Evolutionary conservation across 805 yeast species (phyloP), one percentile per base, ranked within the genome.

Genomic region (Spathaspora arborariae): DNA sequence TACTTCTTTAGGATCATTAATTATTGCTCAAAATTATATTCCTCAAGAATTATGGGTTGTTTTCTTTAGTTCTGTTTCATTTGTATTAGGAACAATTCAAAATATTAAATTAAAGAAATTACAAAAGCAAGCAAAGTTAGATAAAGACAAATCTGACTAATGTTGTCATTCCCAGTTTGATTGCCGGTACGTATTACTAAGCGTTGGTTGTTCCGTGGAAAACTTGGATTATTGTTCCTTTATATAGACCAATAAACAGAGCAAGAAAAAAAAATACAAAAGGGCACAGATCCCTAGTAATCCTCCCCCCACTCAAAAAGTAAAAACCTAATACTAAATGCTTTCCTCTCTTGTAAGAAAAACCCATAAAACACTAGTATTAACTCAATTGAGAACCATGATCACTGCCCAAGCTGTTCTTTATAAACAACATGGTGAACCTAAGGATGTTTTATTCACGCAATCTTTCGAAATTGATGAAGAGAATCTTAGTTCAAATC

Each of bases 381-480:
- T 30, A 20, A 37, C 38, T 16, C 56, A 52, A 45, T 27, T 42
- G 16, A 51, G 65, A 49, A 58, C 62, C 35, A 71, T 72, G 76
- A 63, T 72, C 44, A 71, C 82, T 16, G 77, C 89, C 0, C 79
- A 78, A 54, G 86, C 94, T 7, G 80, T 86, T 34, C 76, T 85
- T 19, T 88, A 84, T 60, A 66, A 82, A 5, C 64, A 72, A 13
- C 84, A 87, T 58, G 96, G 96, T 16, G 82, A 78, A 36, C 88
- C 88, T 1, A 53, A 63, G 19, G 81, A 80, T 30, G 81, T 75
- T 2, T 67, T 83, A 45, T 67, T 68, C 42, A 70, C 81, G 15
- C 84, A 80, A 55, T 60, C 72, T 2, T 79, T 77, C 56, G 67
- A 74, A 33, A 68, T 83, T 42, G 78, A 75, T 44, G 78, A 74